Evolutionary conservation across 345 rosid genomes (phyloP), one percentile per base, ranked within the genome.

Genomic region (Populus simonii): DNA sequence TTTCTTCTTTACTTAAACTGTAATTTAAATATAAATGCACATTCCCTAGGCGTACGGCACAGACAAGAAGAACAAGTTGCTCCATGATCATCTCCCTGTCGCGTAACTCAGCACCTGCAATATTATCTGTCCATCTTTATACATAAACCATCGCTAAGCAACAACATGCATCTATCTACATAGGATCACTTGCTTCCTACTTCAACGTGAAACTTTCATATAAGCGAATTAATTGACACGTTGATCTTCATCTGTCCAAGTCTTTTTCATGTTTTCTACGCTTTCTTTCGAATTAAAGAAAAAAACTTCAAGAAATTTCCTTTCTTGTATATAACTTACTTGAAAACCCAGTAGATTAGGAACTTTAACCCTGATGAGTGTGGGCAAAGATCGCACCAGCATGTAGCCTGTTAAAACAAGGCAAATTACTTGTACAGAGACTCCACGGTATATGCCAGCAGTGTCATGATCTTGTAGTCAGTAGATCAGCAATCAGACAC

Each of bases 21-120:
- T 31, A 70, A 70, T 20, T 49, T 23, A 65, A 77, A 53, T 53
- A 18, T 53, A 18, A 53, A 2, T 20, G 59, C n/a, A 66, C 23
- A 67, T 49, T 57, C 74, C 77, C 65, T 18, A 61, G 39, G 75
- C 70, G 75, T 79, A 80, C 77, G 89, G 73, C 68, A 70, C 84
- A 78, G 85, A 82, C 81, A 82, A 11, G 53, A 66, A 25, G 69
- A 82, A 45, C 81, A 80, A 74, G 76, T 84, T 84, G 74, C 81
- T 79, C 85, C 89, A 73, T 75, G 78, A 78, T 84, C 86, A 76
- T 78, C 84, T 82, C 85, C 5, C 22, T 72, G 80, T 68, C 72
- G 74, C 66, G 63, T 62, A 57, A 8, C 69, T 79, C 76, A 62
- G 47, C 39, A 55, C 70, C 70, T 61, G 72, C 74, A 76, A 38